Evolutionary conservation across 257 asterid genomes (phyloP).

Genomic region (Solanum rostratum): DNA sequence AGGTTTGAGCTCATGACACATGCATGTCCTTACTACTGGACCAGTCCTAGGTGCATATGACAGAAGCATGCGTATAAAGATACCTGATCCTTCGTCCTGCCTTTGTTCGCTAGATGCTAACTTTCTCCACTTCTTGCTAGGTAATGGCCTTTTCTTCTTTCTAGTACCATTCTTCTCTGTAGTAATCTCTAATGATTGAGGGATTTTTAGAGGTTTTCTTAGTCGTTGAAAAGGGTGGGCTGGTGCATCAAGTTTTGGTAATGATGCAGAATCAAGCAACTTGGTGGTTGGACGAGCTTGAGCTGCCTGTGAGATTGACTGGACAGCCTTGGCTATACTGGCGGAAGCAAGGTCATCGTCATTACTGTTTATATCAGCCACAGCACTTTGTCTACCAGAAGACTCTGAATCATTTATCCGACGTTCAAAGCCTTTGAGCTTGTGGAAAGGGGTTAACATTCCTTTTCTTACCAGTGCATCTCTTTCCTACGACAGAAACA

Average conservation of each 20-base stretch:
- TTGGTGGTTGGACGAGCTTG: constrained; percentile 75
- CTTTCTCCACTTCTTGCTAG: constrained; percentile 72
- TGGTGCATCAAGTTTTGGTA: constrained; percentile 85
- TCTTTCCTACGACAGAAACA: constrained; percentile 63
- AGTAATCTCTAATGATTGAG: constrained; percentile 33
- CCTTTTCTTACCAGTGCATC: constrained; percentile 95
- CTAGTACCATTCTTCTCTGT: constrained; percentile 33
- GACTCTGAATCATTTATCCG: constrained; percentile 63
- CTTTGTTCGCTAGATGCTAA: constrained; percentile 39
- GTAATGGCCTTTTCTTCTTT: constrained; percentile 78
- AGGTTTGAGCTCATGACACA: background rate
- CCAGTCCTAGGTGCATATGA: background rate
- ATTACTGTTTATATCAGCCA: constrained; percentile 18
- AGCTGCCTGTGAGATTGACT: constrained; percentile 65
- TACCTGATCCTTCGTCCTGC: constrained; percentile 41
- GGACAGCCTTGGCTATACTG: constrained; percentile 66
- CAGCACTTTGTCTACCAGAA: constrained; percentile 27
- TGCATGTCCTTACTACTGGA: background rate
- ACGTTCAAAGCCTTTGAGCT: constrained; percentile 91
- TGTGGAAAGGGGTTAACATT: constrained; percentile 87
- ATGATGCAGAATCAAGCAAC: constrained; percentile 59
- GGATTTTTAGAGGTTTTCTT: constrained; percentile 41
- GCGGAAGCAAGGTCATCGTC: constrained; percentile 40
- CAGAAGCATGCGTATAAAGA: constrained; percentile 10
- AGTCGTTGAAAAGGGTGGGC: constrained; percentile 63